Evolutionary conservation across 2,329 filamentous ascomycete genomes (phyloP).

Genomic region (Pleoardoris graminearum): DNA sequence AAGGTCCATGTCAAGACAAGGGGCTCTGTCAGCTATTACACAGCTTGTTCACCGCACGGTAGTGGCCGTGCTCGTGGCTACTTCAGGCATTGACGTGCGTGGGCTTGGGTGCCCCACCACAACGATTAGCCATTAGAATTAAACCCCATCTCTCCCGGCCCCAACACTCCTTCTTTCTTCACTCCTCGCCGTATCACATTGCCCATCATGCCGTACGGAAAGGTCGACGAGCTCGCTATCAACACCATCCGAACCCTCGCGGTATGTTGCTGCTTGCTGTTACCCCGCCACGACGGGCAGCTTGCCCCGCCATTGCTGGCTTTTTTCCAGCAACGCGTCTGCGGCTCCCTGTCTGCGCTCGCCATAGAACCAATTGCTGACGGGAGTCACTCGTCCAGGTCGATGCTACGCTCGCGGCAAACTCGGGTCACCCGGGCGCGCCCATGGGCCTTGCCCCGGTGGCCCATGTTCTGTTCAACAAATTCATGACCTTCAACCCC

Average conservation of each 20-base stretch:
- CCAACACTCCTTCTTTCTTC: conserved; percentile 19
- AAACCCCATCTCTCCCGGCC: conserved; percentile 12
- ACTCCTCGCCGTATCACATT: conserved; percentile 15
- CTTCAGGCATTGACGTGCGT: too few species aligned
- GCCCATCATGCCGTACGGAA: conserved; percentile 79
- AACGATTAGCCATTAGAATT: conserved; percentile 5
- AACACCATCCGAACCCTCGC: conserved; percentile 98
- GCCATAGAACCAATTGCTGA: conserved; percentile 38
- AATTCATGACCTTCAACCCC: conserved; percentile 99
- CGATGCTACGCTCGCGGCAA: conserved; percentile 94
- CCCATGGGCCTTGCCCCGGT: conserved; percentile 97
- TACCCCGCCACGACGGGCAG: conserved; percentile 3
- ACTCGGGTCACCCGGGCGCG: conserved; percentile 98
- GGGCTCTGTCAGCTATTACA: too few species aligned
- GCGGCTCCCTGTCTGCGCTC: neutral
- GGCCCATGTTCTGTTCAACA: conserved; percentile 97
- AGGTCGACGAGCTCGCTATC: conserved; percentile 87
- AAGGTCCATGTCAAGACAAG: neutral
- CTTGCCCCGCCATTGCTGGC: conserved; percentile 20
- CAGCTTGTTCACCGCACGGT: too few species aligned
- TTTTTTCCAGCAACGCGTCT: conserved; percentile 4
- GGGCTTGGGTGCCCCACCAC: neutral
- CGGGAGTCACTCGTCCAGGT: conserved; percentile 60
- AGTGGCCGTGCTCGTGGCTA: too few species aligned
- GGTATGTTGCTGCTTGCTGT: conserved; percentile 56